Evolutionary conservation across 2,329 filamentous ascomycete genomes (phyloP).

Genomic region (Botryotinia convoluta): DNA sequence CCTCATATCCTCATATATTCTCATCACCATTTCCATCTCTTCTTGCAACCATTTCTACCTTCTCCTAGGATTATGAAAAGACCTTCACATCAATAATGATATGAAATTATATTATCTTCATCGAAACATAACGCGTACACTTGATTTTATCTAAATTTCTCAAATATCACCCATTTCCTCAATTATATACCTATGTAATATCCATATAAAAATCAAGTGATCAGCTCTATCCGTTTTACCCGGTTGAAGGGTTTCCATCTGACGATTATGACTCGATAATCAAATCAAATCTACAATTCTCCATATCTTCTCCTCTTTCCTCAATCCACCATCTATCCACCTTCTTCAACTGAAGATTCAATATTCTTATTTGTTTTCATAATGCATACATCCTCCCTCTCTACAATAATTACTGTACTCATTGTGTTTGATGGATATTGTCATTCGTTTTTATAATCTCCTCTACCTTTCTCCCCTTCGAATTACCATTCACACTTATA

Average conservation of each 20-base stretch:
- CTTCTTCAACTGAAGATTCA: not conserved
- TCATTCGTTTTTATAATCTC: not conserved
- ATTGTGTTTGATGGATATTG: not conserved
- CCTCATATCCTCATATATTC: not conserved
- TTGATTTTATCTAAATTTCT: not conserved
- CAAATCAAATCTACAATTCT: not conserved
- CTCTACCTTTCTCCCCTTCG: not conserved
- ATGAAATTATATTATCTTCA: not conserved
- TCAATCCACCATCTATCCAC: not conserved
- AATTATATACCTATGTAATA: not conserved
- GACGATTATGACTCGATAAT: not conserved
- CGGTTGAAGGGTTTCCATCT: accelerated
- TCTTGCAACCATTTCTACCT: not conserved
- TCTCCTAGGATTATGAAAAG: not conserved
- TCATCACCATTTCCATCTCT: not conserved
- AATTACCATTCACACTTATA: not conserved
- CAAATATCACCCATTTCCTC: not conserved
- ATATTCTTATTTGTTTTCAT: not conserved
- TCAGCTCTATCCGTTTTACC: not conserved
- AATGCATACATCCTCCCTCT: not conserved
- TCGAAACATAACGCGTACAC: no score
- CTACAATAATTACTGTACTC: not conserved
- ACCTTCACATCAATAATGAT: not conserved
- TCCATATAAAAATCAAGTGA: not conserved
- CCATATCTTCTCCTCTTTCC: not conserved